Evolutionary conservation across 177 flowering plant genomes (phyloP), one percentile per base, ranked within the genome.

Genomic region (Vitis hybrid): DNA sequence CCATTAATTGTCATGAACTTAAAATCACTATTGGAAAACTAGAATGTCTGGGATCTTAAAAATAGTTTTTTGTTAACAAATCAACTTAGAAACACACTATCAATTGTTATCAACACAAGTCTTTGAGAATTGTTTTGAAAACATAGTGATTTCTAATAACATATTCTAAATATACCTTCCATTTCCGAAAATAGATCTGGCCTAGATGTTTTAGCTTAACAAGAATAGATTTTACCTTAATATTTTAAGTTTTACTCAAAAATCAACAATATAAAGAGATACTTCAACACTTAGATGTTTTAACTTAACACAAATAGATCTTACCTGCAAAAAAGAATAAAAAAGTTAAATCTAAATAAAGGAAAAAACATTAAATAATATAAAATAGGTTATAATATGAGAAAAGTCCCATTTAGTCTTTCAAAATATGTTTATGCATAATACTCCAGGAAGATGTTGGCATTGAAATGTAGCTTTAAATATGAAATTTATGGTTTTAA

Each of bases 401-500:
- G 45, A 60, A 65, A 26, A 13, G 58, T 61, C 58, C 54, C 45
- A 68, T 22, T 4, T 19, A 59, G 72, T 49, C 59, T 68, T 53
- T n/a, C 8, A 49, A 12, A 52, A 55, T 8, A 15, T 2, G n/a
- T 58, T 13, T 51, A 63, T 63, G 48, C 95, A 59, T 87, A 96
- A 97, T 69, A 97, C 97, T 86, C 88, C 88, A 72, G 91, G 86
- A 75, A 96, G 88, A 80, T 84, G 94, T 72, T 92, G 95, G 75
- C 98, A 90, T 34, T 89, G 90, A 51, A 91, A 78, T 70, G 94
- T 97, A 76, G 97, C 94, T 75, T 90, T 90, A 59, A 93, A 86
- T 60, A 91, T 81, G 71, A 90, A 96, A 79, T 82, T 87, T 22
- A 90, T 77, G 59, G 93, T 83, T 45, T 88, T 93, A 53, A 81